Base-by-base conservation (phyloP, 2,329 filamentous ascomycete genomes). In the Pyrenophora graminea region DNA sequence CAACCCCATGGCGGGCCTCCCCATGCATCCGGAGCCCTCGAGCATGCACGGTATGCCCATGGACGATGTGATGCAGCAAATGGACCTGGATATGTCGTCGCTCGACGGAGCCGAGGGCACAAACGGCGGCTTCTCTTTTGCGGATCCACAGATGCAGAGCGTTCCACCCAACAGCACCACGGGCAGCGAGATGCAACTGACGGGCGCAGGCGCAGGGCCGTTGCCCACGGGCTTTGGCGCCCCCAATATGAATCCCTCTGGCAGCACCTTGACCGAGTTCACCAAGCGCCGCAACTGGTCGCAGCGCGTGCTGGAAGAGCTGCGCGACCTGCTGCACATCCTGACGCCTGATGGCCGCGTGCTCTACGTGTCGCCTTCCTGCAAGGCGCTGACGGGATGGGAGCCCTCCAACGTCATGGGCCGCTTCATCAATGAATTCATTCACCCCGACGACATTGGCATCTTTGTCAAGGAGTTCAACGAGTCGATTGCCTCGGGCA, bases 381-480 rank as follows among this genome's bases (percentile, higher is more conserved):
- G 88, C 62, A 84, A 85, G 56, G 68, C 76, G 3, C 79, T 97
- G 33, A 93, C 90, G 2, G 92, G 92, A 40, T 93, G 91, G 73
- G 80, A 84, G 15, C 76, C 83, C 1, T 79, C 85, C 3, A 87
- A 92, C 60, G 78, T 97, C 30, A 77, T 87, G 51, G 89, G 91
- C 55, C 83, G 82, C 58, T 88, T 91, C 65, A 83, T 97, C 46
- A 85, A 85, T 43, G 89, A 96, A 42, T 86, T 89, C 61, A 87
- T 97, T 51, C 93, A 97, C 71, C 83, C 87, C 4, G 91, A 96
- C 71, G 92, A 97, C 74, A 85, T 86, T 58, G 84, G 85, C 48
- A 85, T 93, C 56, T 95, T 96, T 67, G 84, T 91, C 48, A 84
- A 90, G 45, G 91, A 97, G 71, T 87, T 97, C 78, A 91, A 94